Evolutionary conservation across 768 basidiomycete genomes (phyloP).

Genomic region (Naganishia vishniacii): DNA sequence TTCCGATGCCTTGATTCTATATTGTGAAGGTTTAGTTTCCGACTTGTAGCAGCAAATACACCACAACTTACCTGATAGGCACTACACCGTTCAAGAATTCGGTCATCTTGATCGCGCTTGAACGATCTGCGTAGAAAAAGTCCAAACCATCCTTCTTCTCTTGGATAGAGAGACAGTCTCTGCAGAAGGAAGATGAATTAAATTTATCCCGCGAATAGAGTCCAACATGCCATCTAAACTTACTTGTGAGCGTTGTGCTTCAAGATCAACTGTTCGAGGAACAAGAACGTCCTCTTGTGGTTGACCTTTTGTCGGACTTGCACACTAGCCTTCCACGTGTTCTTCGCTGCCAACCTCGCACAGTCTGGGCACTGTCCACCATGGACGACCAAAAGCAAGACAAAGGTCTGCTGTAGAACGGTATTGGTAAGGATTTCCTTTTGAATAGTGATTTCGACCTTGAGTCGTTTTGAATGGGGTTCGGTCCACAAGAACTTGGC

Average conservation of each 20-base stretch:
- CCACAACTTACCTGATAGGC: constrained; percentile 65
- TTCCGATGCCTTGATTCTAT: constrained; percentile 84
- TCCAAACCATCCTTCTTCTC: constrained; percentile 92
- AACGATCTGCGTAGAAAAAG: constrained; percentile 88
- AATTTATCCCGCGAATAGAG: background rate
- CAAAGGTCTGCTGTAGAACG: constrained; percentile 93
- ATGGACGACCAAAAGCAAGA: constrained; percentile 90
- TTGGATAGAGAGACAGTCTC: constrained; percentile 82
- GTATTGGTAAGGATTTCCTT: constrained; percentile 96
- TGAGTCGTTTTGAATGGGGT: constrained; percentile 87
- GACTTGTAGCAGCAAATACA: background rate
- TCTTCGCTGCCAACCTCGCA: constrained; percentile 88
- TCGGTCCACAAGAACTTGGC: constrained; percentile 99
- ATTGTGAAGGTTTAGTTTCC: constrained; percentile 3
- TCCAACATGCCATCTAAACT: constrained; percentile 23
- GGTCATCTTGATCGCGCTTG: constrained; percentile 91
- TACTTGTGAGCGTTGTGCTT: constrained; percentile 89
- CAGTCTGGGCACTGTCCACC: constrained; percentile 89
- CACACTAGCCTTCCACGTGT: constrained; percentile 95
- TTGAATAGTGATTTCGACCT: constrained; percentile 92
- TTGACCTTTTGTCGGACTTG: constrained; percentile 99
- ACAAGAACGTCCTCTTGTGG: constrained; percentile 96
- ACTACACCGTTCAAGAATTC: constrained; percentile 85
- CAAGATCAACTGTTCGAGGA: constrained; percentile 91
- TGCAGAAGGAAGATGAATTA: constrained; percentile 21